These are phyloP conservation scores for Emmonsiellopsis sp. DNA, from an alignment of 2,329 filamentous ascomycete genomes.

Conservation along the genomic window DNA sequence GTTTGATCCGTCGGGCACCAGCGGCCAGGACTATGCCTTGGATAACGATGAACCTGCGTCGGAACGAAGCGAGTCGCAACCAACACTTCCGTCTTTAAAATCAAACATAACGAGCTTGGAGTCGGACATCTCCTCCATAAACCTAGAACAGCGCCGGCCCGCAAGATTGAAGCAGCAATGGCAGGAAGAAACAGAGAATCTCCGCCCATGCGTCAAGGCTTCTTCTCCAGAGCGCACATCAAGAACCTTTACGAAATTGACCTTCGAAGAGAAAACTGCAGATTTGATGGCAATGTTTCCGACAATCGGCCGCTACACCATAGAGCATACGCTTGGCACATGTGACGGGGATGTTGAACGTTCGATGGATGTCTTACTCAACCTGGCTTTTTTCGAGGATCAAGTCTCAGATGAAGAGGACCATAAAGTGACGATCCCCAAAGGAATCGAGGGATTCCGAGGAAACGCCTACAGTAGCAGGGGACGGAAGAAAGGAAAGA, in stretches of 20 bases:
- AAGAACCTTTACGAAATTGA: constrained; percentile 16
- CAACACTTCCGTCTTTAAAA: constrained; percentile 32
- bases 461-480: constrained; percentile 35
- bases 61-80: constrained; percentile 20
- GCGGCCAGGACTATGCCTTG: constrained; percentile 27
- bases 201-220: too few species aligned
- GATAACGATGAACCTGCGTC: constrained; percentile 17
- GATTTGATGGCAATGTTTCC: constrained; percentile 64
- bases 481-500: constrained; percentile 37
- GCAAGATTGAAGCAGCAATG: too few species aligned
- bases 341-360: constrained; percentile 56
- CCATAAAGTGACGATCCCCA: constrained; percentile 39
- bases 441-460: constrained; percentile 74
- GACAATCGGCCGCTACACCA: constrained; percentile 54
- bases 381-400: constrained; percentile 62
- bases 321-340: constrained; percentile 59
- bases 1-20: constrained; percentile 69
- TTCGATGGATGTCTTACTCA: constrained; percentile 72
- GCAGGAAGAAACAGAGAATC: too few species aligned
- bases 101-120: constrained; percentile 43
- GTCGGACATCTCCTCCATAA: constrained; percentile 34
- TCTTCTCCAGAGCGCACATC: not conserved
- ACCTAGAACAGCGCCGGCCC: constrained; percentile 16
- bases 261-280: constrained; percentile 50
- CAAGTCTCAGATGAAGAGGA: constrained; percentile 44